Evolutionary conservation across 352 stramenopile species (phyloP), one percentile per base, ranked within the genome.

Genomic region (Thalassiosira exigua): DNA sequence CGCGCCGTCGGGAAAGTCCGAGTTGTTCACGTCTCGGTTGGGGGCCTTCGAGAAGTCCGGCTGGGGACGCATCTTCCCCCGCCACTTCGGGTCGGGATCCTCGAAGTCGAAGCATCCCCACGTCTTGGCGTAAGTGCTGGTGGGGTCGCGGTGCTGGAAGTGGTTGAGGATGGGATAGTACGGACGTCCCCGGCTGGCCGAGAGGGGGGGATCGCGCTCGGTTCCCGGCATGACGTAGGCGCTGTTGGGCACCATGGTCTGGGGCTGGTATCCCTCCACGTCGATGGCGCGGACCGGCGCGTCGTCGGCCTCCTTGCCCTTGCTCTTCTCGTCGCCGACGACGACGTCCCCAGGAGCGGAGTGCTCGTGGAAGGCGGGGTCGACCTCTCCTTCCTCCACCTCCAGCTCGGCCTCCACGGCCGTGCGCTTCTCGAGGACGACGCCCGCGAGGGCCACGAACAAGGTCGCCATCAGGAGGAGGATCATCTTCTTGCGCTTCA

Each of bases 11-110:
- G 84, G 84, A 64, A 88, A 86, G 33, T 77, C 22, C 1, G 53
- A 19, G 0, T 66, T 65, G 22, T 67, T 74, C 3, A 92, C 68
- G 75, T 92, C 87, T 41, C 72, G 48, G 24, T 85, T 69, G 4
- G 78, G 75, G 5, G 54, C 51, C 22, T 36, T 56, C 27, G 61
- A 64, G 53, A 83, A 74, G 42, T 82, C 58, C 21, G 74, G 74
- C 26, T 69, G 54, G 19, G 74, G 74, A 33, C 74, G 74, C 29
- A 75, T 59, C 44, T 64, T 77, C 1, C 74, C 74, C 5, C 61
- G 57, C 74, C 74, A 82, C 46, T 77, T 64, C 11, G 62, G 57
- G 52, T 76, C 39, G n/a, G 74, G 74, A 56, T 82, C 74, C 12
- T 69, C 50, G n/a, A 82, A 69, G 26, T 72, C 66, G 36, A 82